Base-by-base conservation (phyloP, 495 filamentous ascomycete genomes). In the Tuber melanosporum region DNA sequence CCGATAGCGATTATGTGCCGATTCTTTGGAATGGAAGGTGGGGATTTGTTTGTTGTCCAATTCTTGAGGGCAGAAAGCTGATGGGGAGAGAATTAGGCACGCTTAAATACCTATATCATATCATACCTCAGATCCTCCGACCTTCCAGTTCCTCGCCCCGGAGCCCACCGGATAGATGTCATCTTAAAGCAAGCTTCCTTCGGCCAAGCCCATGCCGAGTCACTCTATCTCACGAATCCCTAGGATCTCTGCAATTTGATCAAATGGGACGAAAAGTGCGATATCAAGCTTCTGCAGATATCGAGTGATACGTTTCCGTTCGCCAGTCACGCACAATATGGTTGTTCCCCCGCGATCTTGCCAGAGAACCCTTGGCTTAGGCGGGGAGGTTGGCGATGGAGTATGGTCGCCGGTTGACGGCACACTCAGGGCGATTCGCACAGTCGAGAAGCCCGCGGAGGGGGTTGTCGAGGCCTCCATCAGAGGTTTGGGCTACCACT, bases 291-390 rank as follows among this genome's bases (percentile, higher is more conserved):
- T 84, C 88, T 98, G 87, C 91, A 95, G 5, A 87, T 98, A 32
- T 95, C 92, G 79, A 95, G 92, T 79, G 95, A 97, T 82, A 97
- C 97, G 93, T 98, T 98, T 77, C 95, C 95, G 0, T 98, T 98
- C 83, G 94, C 95, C 0, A 95, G 92, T 72, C 94, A 98, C 79
- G 87, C 87, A 42, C 91, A 92, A 75, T 94, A 97, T 78, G 95
- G 94, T 0, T 99, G 98, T 82, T 92, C 91, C 78, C 87, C 98
- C 17, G 2, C 39, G 91, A 91, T 0, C 98, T 99, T 83, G 95
- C 96, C 0, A 89, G 90, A 0, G 90, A 94, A 71, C 90, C 90
- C 1, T 87, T 98, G 6, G 90, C 87, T 5, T 90, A 95, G 73
- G 93, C 89, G 10, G 95, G 95, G 0, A 32, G 32, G 1, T 32